Evolutionary conservation across 192 early-diverging fungal genomes (phyloP).

Genomic region (Coemansia biformis): DNA sequence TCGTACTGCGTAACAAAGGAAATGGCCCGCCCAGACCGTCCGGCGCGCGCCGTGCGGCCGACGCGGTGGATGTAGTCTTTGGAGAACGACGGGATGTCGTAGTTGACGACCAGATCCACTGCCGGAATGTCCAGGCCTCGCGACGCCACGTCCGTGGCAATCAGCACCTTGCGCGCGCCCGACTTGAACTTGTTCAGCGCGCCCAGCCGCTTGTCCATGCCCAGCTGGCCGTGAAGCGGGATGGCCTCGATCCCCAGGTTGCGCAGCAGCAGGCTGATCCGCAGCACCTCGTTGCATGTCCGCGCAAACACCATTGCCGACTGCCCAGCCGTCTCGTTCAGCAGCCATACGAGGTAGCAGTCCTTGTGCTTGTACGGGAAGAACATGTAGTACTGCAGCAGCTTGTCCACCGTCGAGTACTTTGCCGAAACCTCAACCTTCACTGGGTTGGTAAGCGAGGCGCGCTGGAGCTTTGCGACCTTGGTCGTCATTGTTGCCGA

Average conservation of each 20-base stretch:
- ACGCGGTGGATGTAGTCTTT: constrained; percentile 89
- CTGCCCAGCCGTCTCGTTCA: constrained; percentile 90
- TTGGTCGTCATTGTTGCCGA: constrained; percentile 99
- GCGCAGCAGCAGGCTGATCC: constrained; percentile 79
- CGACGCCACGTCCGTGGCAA: constrained; percentile 93
- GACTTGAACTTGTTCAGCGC: constrained; percentile 93
- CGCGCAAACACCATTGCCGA: constrained; percentile 90
- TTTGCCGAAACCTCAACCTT: constrained; percentile 94
- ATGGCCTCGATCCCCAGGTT: constrained; percentile 93
- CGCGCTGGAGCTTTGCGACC: constrained; percentile 92
- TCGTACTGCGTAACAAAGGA: constrained; percentile 90
- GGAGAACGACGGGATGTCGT: constrained; percentile 85
- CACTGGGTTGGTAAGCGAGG: constrained; percentile 85
- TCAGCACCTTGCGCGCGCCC: constrained; percentile 78
- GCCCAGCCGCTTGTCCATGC: constrained; percentile 88
- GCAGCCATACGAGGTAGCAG: constrained; percentile 83
- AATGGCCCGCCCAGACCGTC: constrained; percentile 70
- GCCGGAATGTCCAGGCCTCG: constrained; percentile 93
- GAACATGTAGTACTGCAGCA: constrained; percentile 94
- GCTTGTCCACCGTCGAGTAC: constrained; percentile 89
- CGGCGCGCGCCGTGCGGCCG: constrained; percentile 79
- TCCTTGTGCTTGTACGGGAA: constrained; percentile 97
- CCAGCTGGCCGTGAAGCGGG: constrained; percentile 88
- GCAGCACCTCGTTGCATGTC: constrained; percentile 81
- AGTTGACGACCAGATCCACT: constrained; percentile 95